A percentile compares a stretch with the other conserved stretches of the same genome.
phyloP scores from a whole-genome alignment of 31 red algal species.

The Odonthalia washingtoniensis region DNA sequence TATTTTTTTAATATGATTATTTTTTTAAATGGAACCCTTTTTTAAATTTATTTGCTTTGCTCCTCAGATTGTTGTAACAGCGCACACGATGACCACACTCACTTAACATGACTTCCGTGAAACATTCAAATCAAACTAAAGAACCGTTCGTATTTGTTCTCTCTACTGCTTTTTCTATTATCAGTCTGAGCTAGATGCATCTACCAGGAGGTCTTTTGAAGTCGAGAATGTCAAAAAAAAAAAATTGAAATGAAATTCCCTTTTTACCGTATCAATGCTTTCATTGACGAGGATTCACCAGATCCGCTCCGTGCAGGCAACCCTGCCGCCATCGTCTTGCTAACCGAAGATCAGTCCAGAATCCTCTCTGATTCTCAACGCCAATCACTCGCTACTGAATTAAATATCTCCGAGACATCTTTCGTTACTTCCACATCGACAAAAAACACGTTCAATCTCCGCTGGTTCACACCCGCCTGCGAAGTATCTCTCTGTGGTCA shows the following conservation, averaged over 20 bases:
- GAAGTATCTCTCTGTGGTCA: constrained; percentile 88
- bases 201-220: no score
- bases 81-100: no score
- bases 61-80: no score
- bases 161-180: no score
- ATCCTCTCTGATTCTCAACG: constrained; percentile 4
- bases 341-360: constrained; percentile 1
- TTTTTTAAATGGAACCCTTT: no score
- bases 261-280: neutral
- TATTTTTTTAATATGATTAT: no score
- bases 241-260: neutral
- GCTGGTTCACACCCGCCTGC: constrained; percentile 80
- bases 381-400: constrained; percentile 52
- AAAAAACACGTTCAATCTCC: constrained; percentile 34
- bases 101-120: no score
- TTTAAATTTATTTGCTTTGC: no score
- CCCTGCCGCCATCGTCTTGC: constrained; percentile 60
- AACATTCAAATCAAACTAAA: no score
- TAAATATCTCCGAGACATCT: constrained; percentile 71
- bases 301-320: constrained; percentile 40
- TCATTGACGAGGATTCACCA: neutral
- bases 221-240: neutral
- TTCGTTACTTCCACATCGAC: constrained; percentile 43
- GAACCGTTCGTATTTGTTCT: no score
- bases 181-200: no score